These are phyloP conservation scores for Arthrinium phaeospermum DNA, from an alignment of 2,329 filamentous ascomycete species.

Conservation along the genomic window DNA sequence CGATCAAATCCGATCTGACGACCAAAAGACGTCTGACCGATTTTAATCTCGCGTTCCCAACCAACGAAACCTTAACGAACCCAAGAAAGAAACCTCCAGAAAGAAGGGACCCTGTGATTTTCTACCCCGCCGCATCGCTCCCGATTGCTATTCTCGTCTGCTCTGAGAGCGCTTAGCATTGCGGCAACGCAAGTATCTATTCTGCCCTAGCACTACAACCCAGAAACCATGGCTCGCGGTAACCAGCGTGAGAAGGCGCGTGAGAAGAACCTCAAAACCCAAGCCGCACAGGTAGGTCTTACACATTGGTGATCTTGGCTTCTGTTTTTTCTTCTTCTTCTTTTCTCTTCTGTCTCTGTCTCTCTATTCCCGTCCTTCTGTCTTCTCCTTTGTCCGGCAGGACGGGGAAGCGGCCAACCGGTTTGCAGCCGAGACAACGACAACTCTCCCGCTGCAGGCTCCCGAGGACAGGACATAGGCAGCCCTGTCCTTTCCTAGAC, in stretches of 20 bases:
- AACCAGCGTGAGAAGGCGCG: slow-evolving; percentile 96
- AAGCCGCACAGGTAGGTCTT: slow-evolving; percentile 61
- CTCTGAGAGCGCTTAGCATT: slow-evolving; percentile 9
- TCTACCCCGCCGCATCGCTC: slow-evolving; percentile 2
- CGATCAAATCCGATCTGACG: slow-evolving; percentile 5
- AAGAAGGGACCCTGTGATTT: not conserved
- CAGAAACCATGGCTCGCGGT: slow-evolving; percentile 78
- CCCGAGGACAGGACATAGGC: slow-evolving; percentile 7
- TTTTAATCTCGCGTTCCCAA: not conserved
- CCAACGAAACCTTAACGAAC: slow-evolving; percentile 15
- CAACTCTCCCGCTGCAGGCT: not conserved
- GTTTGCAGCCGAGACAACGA: not conserved
- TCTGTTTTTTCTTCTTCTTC: not conserved
- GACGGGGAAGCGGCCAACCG: slow-evolving; percentile 12
- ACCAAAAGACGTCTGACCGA: not conserved
- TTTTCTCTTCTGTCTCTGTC: not conserved
- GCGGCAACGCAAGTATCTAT: slow-evolving; percentile 15
- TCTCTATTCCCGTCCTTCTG: not conserved
- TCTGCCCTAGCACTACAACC: slow-evolving; percentile 11
- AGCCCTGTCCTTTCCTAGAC: not conserved
- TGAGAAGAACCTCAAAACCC: slow-evolving; percentile 82
- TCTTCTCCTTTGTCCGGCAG: not conserved
- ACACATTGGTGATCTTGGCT: slow-evolving; percentile 18
- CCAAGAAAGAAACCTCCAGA: slow-evolving; percentile 8
- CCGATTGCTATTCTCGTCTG: slow-evolving; percentile 12